A percentile compares a stretch with the other conserved stretches of the same genome.
Conservation (phyloP, 768 basidiomycete species). For the Suillus occidentalis region DNA sequence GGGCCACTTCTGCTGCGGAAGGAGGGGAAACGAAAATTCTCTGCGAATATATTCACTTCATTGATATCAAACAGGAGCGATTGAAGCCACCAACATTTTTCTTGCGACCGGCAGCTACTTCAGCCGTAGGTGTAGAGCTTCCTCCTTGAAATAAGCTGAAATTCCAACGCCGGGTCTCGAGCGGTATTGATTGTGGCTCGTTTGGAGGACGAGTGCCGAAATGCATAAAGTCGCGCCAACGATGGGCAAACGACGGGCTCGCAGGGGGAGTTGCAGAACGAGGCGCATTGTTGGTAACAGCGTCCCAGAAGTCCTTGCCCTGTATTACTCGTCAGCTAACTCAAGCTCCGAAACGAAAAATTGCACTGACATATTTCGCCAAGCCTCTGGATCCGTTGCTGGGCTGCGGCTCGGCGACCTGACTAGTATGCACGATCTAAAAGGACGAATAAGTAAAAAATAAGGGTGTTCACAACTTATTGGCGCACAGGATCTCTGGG, state of each 20-base stretch:
- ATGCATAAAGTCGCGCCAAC: not conserved
- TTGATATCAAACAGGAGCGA: too few relatives aligned
- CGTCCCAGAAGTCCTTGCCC: not conserved
- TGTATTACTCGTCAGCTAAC: not conserved
- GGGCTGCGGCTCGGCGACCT: not conserved
- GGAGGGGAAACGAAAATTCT: not conserved
- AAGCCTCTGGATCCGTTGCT: not conserved
- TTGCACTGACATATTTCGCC: not conserved
- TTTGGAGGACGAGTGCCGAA: not conserved
- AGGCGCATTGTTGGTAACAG: not conserved
- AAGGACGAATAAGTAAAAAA: not conserved
- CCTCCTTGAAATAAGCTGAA: too few relatives aligned
- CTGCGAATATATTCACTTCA: not conserved
- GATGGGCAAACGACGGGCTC: not conserved
- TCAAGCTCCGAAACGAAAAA: not conserved
- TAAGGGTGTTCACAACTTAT: not conserved
- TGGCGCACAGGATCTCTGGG: not conserved
- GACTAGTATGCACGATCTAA: not conserved
- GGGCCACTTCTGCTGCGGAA: not conserved
- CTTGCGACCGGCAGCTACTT: too few relatives aligned
- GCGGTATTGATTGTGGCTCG: not conserved
- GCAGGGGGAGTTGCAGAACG: too few relatives aligned
- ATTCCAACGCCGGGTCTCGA: not conserved
- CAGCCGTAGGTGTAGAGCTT: too few relatives aligned
- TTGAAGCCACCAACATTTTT: too few relatives aligned